Conservation (phyloP, 805 yeast genomes). For the Tetrapisispora namnaoensis region DNA sequence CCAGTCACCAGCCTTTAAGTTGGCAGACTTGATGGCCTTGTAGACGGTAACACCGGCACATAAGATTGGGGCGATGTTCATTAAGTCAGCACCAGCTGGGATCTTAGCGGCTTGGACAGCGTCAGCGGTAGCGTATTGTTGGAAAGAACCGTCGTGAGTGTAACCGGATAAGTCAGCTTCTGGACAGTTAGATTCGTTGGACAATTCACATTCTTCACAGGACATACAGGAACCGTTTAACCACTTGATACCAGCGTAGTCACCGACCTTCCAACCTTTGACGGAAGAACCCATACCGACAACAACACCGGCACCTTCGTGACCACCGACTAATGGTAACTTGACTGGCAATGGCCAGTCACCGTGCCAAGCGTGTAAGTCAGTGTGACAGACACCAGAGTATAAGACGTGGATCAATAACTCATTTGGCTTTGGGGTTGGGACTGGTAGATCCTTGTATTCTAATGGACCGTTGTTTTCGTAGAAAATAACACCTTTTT, state of each 20-base stretch:
- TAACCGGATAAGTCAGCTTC: conserved; percentile 64
- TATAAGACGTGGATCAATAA: conserved; percentile 56
- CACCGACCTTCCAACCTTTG: conserved; percentile 52
- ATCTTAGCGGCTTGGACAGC: conserved; percentile 54
- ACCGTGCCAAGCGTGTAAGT: conserved; percentile 66
- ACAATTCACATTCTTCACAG: conserved; percentile 53
- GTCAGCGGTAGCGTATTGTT: conserved; percentile 56
- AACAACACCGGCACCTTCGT: conserved; percentile 66
- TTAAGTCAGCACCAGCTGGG: conserved; percentile 45
- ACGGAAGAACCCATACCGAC: conserved; percentile 55
- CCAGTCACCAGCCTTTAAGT: conserved; percentile 56
- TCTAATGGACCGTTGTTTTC: conserved; percentile 35
- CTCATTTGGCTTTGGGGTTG: conserved; percentile 55
- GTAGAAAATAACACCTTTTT: conserved; percentile 43
- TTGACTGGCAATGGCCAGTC: conserved; percentile 55
- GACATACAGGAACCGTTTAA: conserved; percentile 55
- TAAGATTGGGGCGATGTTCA: conserved; percentile 50
- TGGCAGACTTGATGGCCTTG: conserved; percentile 57
- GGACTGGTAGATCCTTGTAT: conserved; percentile 46
- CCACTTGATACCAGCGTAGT: conserved; percentile 61
- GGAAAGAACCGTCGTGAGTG: conserved; percentile 64
- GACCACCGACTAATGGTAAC: conserved; percentile 63
- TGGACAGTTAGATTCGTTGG: conserved; percentile 57
- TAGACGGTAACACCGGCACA: conserved; percentile 63
- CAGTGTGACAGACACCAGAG: conserved; percentile 71